phyloP scores from a whole-genome alignment of 2,329 filamentous ascomycete species.

The Neonectria coccinea region DNA sequence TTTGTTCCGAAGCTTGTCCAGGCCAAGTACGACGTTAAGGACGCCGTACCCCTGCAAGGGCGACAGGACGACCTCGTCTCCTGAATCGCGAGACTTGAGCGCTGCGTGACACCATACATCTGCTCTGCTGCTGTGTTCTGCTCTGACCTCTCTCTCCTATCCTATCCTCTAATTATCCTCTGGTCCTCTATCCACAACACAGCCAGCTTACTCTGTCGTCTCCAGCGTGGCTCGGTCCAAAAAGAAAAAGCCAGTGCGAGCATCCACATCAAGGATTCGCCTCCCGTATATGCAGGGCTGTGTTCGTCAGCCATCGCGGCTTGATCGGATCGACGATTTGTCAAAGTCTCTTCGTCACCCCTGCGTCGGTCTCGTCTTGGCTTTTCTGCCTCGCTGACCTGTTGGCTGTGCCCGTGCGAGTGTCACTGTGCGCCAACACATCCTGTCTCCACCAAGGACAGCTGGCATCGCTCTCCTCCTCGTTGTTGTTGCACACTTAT shows the following conservation, averaged over 20 bases:
- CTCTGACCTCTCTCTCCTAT: not conserved
- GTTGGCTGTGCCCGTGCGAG: not conserved
- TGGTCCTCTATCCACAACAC: not conserved
- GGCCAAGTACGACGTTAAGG: not conserved
- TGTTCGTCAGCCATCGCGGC: conserved; percentile 1
- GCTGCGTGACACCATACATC: not conserved
- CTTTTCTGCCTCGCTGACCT: not conserved
- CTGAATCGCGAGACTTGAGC: conserved; percentile 17
- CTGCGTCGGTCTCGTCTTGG: conserved; percentile 3
- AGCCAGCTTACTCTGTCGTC: not conserved
- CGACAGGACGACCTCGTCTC: not conserved
- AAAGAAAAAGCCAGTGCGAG: not conserved
- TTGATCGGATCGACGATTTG: conserved; percentile 2
- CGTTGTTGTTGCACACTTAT: not conserved
- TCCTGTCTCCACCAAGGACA: conserved; percentile 12
- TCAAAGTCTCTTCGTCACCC: not conserved
- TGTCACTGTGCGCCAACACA: conserved; percentile 16
- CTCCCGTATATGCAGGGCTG: conserved; percentile 4
- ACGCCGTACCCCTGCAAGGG: not conserved
- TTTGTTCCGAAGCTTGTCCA: conserved; percentile 9
- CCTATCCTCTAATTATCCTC: too few species aligned
- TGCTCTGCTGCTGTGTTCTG: not conserved
- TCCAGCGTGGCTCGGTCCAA: conserved; percentile 8
- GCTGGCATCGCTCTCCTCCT: conserved; percentile 10
- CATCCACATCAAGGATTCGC: not conserved